Evolutionary conservation across 768 basidiomycete species (phyloP).

Genomic region (Suillus variegatus): DNA sequence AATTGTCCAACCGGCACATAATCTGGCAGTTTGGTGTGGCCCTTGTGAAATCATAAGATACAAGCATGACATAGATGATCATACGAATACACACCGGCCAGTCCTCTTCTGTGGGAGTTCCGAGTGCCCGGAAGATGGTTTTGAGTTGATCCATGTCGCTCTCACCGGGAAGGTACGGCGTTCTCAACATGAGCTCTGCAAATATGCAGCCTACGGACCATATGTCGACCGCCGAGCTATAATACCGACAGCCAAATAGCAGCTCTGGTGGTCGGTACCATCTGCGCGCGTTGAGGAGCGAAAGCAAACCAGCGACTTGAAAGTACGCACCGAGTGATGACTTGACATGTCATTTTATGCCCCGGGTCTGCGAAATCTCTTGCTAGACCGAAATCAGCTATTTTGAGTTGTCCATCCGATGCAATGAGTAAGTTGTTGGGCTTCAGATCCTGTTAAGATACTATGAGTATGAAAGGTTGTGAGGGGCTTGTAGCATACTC

Average conservation of each 20-base stretch:
- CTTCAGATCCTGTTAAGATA: conserved; percentile 78
- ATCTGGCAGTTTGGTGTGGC: conserved; percentile 88
- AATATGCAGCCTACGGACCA: conserved; percentile 99
- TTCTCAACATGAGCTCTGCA: conserved; percentile 94
- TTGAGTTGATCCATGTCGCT: conserved; percentile 97
- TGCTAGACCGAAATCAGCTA: conserved; percentile 98
- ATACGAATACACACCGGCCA: conserved; percentile 74
- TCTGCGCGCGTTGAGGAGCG: conserved; percentile 40
- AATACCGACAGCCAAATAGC: conserved; percentile 87
- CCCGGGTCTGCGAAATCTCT: conserved; percentile 95
- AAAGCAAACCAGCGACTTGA: conserved; percentile 9
- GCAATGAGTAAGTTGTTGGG: conserved; percentile 98
- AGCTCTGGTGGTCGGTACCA: conserved; percentile 99
- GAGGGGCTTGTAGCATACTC: conserved; percentile 51
- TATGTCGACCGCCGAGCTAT: conserved; percentile 89
- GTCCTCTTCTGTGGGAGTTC: conserved; percentile 94
- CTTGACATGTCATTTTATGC: conserved; percentile 96
- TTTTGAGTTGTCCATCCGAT: conserved; percentile 87
- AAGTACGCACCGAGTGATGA: conserved; percentile 83
- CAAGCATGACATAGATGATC: background rate
- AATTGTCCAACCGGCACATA: conserved; percentile 87
- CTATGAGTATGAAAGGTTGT: background rate
- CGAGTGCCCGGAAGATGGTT: conserved; percentile 90
- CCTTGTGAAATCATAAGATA: conserved; percentile 45
- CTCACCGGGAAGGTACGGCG: conserved; percentile 94